phyloP scores from a whole-genome alignment of 306 rosid species.

The Quercus dentata region DNA sequence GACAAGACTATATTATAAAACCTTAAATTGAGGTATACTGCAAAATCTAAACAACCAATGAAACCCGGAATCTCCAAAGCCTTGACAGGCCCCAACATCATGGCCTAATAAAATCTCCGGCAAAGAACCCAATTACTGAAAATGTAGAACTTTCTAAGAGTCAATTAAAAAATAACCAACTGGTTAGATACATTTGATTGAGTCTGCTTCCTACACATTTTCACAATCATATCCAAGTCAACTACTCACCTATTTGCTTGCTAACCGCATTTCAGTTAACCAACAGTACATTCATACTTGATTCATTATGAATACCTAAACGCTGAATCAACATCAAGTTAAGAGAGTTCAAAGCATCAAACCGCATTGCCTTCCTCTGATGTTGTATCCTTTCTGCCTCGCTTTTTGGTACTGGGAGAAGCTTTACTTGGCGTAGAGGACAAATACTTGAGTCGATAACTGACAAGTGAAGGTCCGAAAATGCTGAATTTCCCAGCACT shows the following conservation, averaged over 20 bases:
- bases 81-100: neutral
- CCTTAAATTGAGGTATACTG: too few relatives aligned
- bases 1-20: too few relatives aligned
- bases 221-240: slow-evolving; percentile 3
- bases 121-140: neutral
- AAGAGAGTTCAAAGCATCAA: slow-evolving; percentile 21
- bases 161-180: slow-evolving; percentile 11
- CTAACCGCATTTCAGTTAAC: slow-evolving; percentile 7
- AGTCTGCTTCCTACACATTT: slow-evolving; percentile 14
- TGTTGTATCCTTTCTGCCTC: slow-evolving; percentile 25
- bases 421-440: slow-evolving; percentile 26
- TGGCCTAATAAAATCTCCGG: neutral
- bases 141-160: neutral
- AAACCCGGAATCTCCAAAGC: neutral
- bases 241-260: slow-evolving; percentile 28
- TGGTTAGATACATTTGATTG: neutral
- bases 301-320: neutral
- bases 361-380: slow-evolving; percentile 21
- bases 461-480: slow-evolving; percentile 75
- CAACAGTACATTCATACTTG: neutral
- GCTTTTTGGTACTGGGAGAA: slow-evolving; percentile 23
- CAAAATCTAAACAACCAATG: too few relatives aligned
- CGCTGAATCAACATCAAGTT: neutral
- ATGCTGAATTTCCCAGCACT: slow-evolving; percentile 78
- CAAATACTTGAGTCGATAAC: slow-evolving; percentile 76